Base-by-base conservation (phyloP, 495 filamentous ascomycete species). In the Neurospora tetrasperma region DNA sequence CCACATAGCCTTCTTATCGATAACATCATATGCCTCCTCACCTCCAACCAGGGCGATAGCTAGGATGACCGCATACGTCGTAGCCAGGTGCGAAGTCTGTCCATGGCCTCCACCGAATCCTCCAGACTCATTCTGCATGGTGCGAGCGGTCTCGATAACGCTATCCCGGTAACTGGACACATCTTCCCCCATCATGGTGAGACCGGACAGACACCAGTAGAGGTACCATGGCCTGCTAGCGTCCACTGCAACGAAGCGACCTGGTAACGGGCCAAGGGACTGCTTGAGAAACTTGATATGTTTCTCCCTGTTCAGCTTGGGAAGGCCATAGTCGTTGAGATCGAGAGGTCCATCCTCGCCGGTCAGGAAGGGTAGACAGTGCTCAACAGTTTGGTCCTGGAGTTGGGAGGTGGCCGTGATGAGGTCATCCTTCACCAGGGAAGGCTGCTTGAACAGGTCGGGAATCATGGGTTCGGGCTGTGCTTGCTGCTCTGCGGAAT, bases 41-140 rank as follows among this genome's bases (percentile, higher is more conserved):
- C 90, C 92, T 11, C 92, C 92, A 46, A 95, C 91, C 74, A 93
- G 88, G 2, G 90, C 89, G 40, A 98, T 84, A 10, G 90, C 86
- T 23, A 98, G 84, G 10, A 97, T 83, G 40, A 91, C 88, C 20
- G 94, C 92, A 84, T 98, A 99, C 1, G 90, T 91, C n/a, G 92
- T 87, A 31, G 95, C 95, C 74, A 93, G 83, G 81, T 99, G 96
- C 14, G 93, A 93, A 73, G 87, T 84, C 79, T 98, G 96, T 54
- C 94, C 92, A 80, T 92, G 90, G n/a, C 96, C 94, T 69, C 96
- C 96, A 38, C 96, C 96, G 81, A 98, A 97, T 8, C 96, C 96
- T 9, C 96, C 96, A 18, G 84, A 86, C 40, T 84, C 78, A 79
- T 98, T 96, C 82, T 98, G 96, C 80, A 94, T 90, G 12, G 92